Conservation (phyloP, 148 eudicot genomes). For the Linanthus parryae region DNA sequence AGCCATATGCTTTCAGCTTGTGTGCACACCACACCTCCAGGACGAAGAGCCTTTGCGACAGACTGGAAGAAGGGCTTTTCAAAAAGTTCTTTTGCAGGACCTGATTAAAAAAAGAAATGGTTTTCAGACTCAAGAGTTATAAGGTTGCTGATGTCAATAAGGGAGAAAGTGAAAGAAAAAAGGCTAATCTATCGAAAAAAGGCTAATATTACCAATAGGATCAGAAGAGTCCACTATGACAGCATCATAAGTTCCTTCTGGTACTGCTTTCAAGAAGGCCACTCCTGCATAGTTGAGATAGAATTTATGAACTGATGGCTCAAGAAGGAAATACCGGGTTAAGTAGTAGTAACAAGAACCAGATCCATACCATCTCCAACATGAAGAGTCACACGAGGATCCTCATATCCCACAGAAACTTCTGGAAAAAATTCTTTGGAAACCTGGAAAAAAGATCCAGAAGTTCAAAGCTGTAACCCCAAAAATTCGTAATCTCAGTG, state of each 20-base stretch:
- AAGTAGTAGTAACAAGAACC: not conserved
- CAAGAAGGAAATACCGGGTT: not conserved
- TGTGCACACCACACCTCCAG: constrained; percentile 94
- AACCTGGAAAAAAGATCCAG: constrained; percentile 47
- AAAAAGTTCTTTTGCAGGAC: constrained; percentile 93
- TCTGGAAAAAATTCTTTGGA: constrained; percentile 75
- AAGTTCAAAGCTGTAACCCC: too few species aligned
- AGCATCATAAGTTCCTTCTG: constrained; percentile 90
- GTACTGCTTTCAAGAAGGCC: constrained; percentile 76
- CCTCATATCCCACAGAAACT: constrained; percentile 79
- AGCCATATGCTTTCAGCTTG: constrained; percentile 99
- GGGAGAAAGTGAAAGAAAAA: not conserved
- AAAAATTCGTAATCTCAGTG: too few species aligned
- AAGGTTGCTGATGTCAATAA: not conserved
- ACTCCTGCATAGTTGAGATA: constrained; percentile 48
- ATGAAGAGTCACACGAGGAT: constrained; percentile 79
- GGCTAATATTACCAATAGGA: constrained; percentile 58
- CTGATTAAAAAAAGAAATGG: constrained; percentile 21
- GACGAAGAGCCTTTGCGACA: constrained; percentile 89
- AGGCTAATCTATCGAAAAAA: not conserved
- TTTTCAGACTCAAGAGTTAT: not conserved
- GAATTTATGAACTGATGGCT: not conserved
- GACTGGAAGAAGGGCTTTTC: constrained; percentile 91
- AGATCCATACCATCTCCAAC: constrained; percentile 74
- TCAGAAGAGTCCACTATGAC: constrained; percentile 96